Evolutionary conservation across 2,329 filamentous ascomycete species (phyloP).

Genomic region (Colletotrichum musae): DNA sequence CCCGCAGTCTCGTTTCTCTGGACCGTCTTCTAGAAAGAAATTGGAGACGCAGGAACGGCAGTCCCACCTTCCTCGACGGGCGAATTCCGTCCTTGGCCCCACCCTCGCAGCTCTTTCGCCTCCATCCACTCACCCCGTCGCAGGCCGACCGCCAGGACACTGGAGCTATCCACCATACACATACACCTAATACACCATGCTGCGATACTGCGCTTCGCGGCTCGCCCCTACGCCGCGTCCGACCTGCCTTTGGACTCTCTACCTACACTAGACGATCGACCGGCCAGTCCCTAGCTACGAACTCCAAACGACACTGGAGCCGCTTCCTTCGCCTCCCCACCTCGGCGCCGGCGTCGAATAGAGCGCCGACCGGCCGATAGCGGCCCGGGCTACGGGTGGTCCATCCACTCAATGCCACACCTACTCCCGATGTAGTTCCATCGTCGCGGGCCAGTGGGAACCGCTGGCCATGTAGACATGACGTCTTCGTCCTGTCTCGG

Average conservation of each 20-base stretch:
- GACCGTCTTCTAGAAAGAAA: too few species aligned
- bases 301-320: background rate
- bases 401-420: background rate
- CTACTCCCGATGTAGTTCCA: background rate
- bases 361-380: constrained; percentile 32
- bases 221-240: constrained; percentile 34
- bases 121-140: background rate
- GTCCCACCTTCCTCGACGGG: constrained; percentile 14
- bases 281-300: background rate
- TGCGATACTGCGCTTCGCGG: constrained; percentile 18
- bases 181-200: too few species aligned
- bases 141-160: background rate
- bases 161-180: background rate
- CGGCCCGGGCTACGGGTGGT: constrained; percentile 2
- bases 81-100: constrained; percentile 32
- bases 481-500: constrained; percentile 29
- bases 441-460: constrained; percentile 29
- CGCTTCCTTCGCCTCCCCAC: background rate
- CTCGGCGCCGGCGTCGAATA: constrained; percentile 28
- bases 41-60: too few species aligned
- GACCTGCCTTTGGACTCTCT: background rate
- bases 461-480: constrained; percentile 24
- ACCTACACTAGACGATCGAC: background rate
- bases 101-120: background rate
- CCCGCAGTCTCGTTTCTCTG: background rate